phyloP scores from a whole-genome alignment of 805 yeast species.

The Candida sithepensis region DNA sequence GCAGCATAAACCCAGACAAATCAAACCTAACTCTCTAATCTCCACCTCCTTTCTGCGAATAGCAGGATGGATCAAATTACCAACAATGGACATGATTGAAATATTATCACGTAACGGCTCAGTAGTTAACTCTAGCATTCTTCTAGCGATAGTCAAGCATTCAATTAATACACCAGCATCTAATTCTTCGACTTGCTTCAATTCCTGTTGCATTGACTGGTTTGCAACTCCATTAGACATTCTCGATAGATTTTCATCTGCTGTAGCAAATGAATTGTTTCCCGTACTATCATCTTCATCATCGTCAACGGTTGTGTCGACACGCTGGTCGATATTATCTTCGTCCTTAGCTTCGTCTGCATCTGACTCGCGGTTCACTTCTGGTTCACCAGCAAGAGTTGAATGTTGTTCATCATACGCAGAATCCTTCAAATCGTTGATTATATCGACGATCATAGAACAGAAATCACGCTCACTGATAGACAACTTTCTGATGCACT shows the following conservation, averaged over 20 bases:
- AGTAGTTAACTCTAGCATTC: conserved; percentile 63
- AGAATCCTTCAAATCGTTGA: conserved; percentile 78
- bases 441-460: conserved; percentile 78
- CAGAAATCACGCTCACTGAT: conserved; percentile 81
- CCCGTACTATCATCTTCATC: conserved; percentile 21
- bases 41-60: conserved; percentile 54
- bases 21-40: conserved; percentile 62
- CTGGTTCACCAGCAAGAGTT: conserved; percentile 25
- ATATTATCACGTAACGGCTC: conserved; percentile 63
- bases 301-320: conserved; percentile 21
- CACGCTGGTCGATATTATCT: conserved; percentile 19
- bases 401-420: conserved; percentile 33
- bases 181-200: conserved; percentile 37
- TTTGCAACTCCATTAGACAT: conserved; percentile 31
- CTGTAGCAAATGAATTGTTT: conserved; percentile 24
- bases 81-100: conserved; percentile 64
- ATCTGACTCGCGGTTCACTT: conserved; percentile 18
- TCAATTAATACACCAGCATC: conserved; percentile 50
- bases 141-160: conserved; percentile 65
- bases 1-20: conserved; percentile 77
- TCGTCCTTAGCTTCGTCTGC: conserved; percentile 26
- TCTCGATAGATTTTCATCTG: conserved; percentile 28
- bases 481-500: conserved; percentile 66
- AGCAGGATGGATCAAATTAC: conserved; percentile 77
- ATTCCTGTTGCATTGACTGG: conserved; percentile 29